These are phyloP conservation scores for Zopfochytrium polystomum DNA, from an alignment of 371 early-diverging fungal species.

Conservation along the genomic window DNA sequence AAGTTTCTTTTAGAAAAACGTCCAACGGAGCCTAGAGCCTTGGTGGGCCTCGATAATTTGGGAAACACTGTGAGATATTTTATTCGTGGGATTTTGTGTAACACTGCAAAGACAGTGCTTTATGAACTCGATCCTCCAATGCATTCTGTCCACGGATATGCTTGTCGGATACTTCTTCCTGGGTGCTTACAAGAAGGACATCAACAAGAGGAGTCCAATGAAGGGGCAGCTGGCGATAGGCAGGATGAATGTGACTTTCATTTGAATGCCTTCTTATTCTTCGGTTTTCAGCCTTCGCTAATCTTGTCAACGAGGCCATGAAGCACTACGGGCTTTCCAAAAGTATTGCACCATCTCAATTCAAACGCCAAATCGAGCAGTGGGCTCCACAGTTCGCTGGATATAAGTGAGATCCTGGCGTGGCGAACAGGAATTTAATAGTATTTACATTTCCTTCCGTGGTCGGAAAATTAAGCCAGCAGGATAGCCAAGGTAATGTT, in stretches of 20 bases:
- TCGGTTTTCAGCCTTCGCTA: constrained; percentile 24
- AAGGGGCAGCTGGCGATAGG: constrained; percentile 35
- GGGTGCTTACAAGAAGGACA: constrained; percentile 62
- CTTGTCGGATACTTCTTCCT: constrained; percentile 71
- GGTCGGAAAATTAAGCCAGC: constrained; percentile 27
- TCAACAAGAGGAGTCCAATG: constrained; percentile 66
- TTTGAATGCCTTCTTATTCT: constrained; percentile 4
- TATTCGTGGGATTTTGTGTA: neutral
- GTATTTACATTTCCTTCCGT: neutral
- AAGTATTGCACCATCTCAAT: constrained; percentile 22
- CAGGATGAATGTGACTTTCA: constrained; percentile 7
- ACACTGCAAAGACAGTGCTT: constrained; percentile 59
- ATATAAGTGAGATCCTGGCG: constrained; percentile 25
- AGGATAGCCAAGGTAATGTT: constrained; percentile 35
- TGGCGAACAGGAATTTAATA: neutral
- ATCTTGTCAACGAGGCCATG: constrained; percentile 21
- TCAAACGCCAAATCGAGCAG: constrained; percentile 37
- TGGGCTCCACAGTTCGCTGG: constrained; percentile 41
- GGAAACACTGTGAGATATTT: constrained; percentile 41
- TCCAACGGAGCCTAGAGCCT: constrained; percentile 23
- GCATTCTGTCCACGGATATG: constrained; percentile 74
- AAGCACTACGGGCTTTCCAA: constrained; percentile 4
- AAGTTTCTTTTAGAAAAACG: constrained; percentile 20
- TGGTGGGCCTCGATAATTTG: constrained; percentile 38
- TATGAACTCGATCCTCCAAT: constrained; percentile 96